Conservation (phyloP, 2,329 filamentous ascomycete genomes). For the Fusarium vanettenii region DNA sequence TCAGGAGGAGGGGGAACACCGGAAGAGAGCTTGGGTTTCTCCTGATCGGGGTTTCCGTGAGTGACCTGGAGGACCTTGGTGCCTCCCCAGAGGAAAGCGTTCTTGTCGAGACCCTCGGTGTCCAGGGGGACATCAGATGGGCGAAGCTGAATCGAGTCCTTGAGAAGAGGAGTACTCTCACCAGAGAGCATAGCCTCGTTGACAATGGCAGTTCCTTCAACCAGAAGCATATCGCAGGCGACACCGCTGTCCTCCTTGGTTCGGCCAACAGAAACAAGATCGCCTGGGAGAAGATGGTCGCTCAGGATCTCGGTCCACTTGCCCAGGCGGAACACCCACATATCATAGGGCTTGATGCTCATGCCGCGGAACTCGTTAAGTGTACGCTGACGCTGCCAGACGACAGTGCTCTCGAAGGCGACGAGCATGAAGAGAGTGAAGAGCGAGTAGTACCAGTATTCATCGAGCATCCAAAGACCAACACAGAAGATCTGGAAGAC, state of each 20-base stretch:
- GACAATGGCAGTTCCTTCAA: slow-evolving; percentile 96
- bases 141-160: slow-evolving; percentile 93
- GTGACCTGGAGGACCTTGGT: slow-evolving; percentile 98
- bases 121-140: slow-evolving; percentile 85
- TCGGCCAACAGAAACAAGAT: slow-evolving; percentile 89
- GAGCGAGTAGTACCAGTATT: slow-evolving; percentile 99
- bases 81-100: slow-evolving; percentile 94
- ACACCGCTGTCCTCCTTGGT: slow-evolving; percentile 98
- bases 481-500: slow-evolving; percentile 99
- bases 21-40: slow-evolving; percentile 76
- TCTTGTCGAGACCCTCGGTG: slow-evolving; percentile 93
- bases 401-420: slow-evolving; percentile 96
- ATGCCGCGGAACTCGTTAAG: slow-evolving; percentile 97
- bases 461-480: slow-evolving; percentile 97
- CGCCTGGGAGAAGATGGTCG: slow-evolving; percentile 91
- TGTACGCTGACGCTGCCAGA: slow-evolving; percentile 98
- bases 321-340: slow-evolving; percentile 88
- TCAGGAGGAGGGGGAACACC: slow-evolving; percentile 89
- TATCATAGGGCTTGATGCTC: slow-evolving; percentile 98
- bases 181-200: slow-evolving; percentile 99
- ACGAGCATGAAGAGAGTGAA: slow-evolving; percentile 99
- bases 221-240: slow-evolving; percentile 94
- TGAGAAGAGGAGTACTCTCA: slow-evolving; percentile 95
- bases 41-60: slow-evolving; percentile 83
- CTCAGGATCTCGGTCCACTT: slow-evolving; percentile 91